Base-by-base conservation (phyloP, 2,329 filamentous ascomycete genomes). In the Esteya vermicola region DNA sequence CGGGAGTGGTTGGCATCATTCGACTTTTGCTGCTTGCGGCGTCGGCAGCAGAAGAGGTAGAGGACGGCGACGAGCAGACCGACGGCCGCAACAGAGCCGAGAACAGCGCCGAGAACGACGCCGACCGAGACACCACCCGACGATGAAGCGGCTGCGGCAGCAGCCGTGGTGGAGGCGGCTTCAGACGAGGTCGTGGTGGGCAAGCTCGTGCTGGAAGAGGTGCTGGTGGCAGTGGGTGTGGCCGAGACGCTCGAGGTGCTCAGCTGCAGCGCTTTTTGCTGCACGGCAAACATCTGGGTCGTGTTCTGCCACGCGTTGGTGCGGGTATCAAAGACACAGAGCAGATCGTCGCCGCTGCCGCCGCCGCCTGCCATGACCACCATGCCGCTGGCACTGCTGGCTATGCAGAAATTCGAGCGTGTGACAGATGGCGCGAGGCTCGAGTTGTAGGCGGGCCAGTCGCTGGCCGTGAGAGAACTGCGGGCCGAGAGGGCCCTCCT, bases 401-500 rank as follows among this genome's bases (percentile, higher is more conserved):
- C 82, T 14, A 93, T 56, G 0, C 83, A 79, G 52, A 76, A 93
- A 35, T 75, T 72, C n/a, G 65, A 66, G 47, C 86, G 71, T 6
- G 67, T 74, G 9, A 59, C 64, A 1, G 61, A 70, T 0, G 88
- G 82, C 0, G 82, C 88, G 32, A 78, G 59, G 1, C 78, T 81
- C 39, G 63, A 68, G 58, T 95, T 88, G 58, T 95, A 95, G 4
- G 66, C 52, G 2, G 88, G 86, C 75, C 85, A 93, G 51, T 77
- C 64, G 19, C 61, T 62, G 21, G 78, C 54, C 1, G 74, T 77
- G 23, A 83, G 57, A 14, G 50, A 67, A 16, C 23, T 43, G 41
- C 16, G 36, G 33, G 33, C 27, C 41, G 16, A 26, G 34, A 49
- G 43, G 34, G 43, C n/a, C 5, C 16, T 27, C 23, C 23, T 33